Evolutionary conservation across 2,329 filamentous ascomycete species (phyloP), one percentile per base, ranked within the genome.

Genomic region (Beauveria sp.): DNA sequence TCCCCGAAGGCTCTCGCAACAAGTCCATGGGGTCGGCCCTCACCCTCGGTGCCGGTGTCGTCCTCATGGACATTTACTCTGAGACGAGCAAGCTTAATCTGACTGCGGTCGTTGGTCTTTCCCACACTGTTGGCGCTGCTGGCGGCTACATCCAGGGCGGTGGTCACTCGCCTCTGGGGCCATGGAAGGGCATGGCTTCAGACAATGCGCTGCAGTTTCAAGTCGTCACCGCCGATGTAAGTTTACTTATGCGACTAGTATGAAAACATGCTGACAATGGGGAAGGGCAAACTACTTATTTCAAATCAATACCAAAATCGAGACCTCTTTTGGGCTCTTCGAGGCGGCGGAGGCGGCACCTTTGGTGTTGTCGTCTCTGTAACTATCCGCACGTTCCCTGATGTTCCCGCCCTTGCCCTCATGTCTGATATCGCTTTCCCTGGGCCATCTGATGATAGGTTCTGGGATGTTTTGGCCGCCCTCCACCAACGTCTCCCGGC

Each of bases 241-340:
- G 70, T 64, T 10, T 20, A 10, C n/a, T 10, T 31, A 14, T 22
- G 26, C 3, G n/a, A 18, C 3, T 16, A 24, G 14, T 3, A 42
- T 40, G 14, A 12, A 45, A n/a, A 3, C 0, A 7, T 2, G 3
- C 54, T 59, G 8, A 62, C 49, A 48, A 4, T 2, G n/a, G 1
- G 12, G 26, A 53, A 71, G 66, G 69, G 73, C 7, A 64, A 67
- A 6, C 65, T 71, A 26, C 60, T 72, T 3, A 67, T 65, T 1
- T 74, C 72, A 1, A 75, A 75, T 56, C 65, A 69, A 38, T 72
- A 68, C 12, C 66, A 75, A 56, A 75, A 79, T 62, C 63, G 69
- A 0, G 76, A 77, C 61, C 69, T 80, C 3, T 80, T 77, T 67
- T 78, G 73, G 72, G 77, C 77, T n/a, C 69, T 80, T 14, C 72